phyloP scores from a whole-genome alignment of 148 eudicot genomes.

The Vaccinium darrowii region DNA sequence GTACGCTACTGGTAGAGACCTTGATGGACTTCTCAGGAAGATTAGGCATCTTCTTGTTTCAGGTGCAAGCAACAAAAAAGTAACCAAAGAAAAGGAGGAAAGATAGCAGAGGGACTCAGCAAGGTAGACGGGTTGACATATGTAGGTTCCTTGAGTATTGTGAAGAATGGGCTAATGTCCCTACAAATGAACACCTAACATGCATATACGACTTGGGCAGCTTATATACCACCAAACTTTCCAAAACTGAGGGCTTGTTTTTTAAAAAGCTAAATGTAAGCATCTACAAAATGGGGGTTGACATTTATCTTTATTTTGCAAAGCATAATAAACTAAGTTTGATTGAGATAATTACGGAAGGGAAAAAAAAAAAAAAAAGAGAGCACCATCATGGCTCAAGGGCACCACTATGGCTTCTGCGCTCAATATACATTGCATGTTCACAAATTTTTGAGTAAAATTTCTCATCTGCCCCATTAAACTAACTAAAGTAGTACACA shows the following conservation, averaged over 20 bases:
- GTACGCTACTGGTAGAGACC: slow-evolving; percentile 8
- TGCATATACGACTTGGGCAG: not conserved
- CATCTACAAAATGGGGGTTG: not conserved
- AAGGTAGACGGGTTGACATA: not conserved
- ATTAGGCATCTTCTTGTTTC: slow-evolving; percentile 14
- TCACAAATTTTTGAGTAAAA: not conserved
- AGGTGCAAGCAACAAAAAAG: slow-evolving; percentile 5
- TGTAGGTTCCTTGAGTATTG: not conserved
- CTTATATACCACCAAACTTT: slow-evolving; percentile 5
- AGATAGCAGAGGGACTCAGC: slow-evolving; percentile 10
- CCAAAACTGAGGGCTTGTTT: not conserved
- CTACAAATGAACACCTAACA: slow-evolving; percentile 9
- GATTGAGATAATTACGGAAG: slow-evolving; percentile 3
- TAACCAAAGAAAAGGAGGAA: slow-evolving; percentile 1
- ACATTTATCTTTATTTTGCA: not conserved
- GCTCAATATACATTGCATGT: not conserved
- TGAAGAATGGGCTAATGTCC: not conserved
- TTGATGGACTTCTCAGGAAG: slow-evolving; percentile 19
- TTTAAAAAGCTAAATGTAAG: not conserved
- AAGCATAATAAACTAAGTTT: not conserved
- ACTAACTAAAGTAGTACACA: not conserved
- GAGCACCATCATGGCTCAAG: not conserved
- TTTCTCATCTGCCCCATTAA: not conserved
- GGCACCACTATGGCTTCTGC: too few species aligned
- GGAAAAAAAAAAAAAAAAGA: not conserved